phyloP scores from a whole-genome alignment of 2,329 filamentous ascomycete species.

The Colletotrichum sidae region DNA sequence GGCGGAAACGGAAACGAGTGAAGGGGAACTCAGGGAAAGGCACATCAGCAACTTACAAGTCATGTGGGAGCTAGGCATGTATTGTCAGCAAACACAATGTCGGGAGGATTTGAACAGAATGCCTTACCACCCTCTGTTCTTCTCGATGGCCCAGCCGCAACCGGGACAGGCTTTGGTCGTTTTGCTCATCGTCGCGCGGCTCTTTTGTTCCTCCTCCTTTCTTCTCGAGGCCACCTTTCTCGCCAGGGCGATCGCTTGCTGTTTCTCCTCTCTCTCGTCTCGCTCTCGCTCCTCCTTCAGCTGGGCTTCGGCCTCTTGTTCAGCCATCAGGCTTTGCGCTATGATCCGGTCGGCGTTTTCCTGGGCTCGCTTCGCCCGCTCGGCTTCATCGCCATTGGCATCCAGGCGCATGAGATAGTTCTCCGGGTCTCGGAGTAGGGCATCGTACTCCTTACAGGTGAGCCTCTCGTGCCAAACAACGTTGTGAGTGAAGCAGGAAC shows the following conservation, averaged over 20 bases:
- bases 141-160: conserved; percentile 53
- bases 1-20: not conserved
- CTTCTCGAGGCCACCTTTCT: conserved; percentile 38
- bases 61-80: conserved; percentile 52
- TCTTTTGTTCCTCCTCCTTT: conserved; percentile 50
- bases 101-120: not conserved
- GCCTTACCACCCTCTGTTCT: conserved; percentile 54
- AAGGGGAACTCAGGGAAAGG: not conserved
- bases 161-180: conserved; percentile 53
- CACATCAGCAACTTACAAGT: conserved; percentile 49
- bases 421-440: conserved; percentile 50
- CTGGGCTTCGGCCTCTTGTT: conserved; percentile 44
- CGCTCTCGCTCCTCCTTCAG: conserved; percentile 41
- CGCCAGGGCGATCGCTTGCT: conserved; percentile 41
- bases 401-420: conserved; percentile 53
- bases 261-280: conserved; percentile 42
- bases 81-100: no score
- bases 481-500: conserved; percentile 56
- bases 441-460: conserved; percentile 57
- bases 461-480: conserved; percentile 55
- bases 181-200: conserved; percentile 41
- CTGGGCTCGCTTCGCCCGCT: conserved; percentile 58
- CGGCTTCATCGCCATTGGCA: conserved; percentile 55
- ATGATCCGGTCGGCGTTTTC: conserved; percentile 57
- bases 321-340: conserved; percentile 46